These are phyloP conservation scores for Beta corolliflora DNA, from an alignment of 179 eudicot genomes.

Conservation along the genomic window DNA sequence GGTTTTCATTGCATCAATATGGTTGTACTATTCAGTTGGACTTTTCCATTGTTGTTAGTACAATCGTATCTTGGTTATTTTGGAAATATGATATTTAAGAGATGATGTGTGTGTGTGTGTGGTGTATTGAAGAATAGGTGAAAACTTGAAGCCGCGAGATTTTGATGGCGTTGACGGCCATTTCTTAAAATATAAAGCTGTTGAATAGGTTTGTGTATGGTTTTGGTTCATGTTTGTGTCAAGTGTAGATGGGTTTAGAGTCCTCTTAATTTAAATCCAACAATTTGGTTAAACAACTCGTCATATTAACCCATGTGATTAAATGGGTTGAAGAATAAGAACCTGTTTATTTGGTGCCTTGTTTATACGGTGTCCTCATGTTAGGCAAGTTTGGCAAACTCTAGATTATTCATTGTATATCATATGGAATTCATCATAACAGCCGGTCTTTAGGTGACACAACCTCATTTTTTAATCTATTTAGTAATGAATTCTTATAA, in stretches of 20 bases:
- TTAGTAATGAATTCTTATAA: too few species aligned
- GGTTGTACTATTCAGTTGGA: not conserved
- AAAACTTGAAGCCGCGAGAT: constrained; percentile 15
- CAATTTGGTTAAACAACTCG: not conserved
- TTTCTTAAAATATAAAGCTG: not conserved
- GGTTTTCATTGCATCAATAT: not conserved
- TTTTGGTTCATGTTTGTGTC: not conserved
- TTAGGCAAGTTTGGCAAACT: not conserved
- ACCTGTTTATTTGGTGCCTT: not conserved
- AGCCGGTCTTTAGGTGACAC: too few species aligned
- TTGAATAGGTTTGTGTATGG: not conserved
- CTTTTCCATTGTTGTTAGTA: not conserved
- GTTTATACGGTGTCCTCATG: not conserved
- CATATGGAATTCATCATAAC: too few species aligned
- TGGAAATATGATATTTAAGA: not conserved
- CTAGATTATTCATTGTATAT: not conserved
- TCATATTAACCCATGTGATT: not conserved
- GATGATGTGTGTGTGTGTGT: not conserved
- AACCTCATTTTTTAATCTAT: too few species aligned
- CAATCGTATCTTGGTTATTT: not conserved
- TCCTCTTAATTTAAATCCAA: too few species aligned
- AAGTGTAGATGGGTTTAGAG: not conserved
- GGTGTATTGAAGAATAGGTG: not conserved
- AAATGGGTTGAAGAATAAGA: not conserved
- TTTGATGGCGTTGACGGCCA: constrained; percentile 3